These are phyloP conservation scores for Triticum monococcum DNA, from an alignment of 176 grass and related monocot species.

Conservation along the genomic window DNA sequence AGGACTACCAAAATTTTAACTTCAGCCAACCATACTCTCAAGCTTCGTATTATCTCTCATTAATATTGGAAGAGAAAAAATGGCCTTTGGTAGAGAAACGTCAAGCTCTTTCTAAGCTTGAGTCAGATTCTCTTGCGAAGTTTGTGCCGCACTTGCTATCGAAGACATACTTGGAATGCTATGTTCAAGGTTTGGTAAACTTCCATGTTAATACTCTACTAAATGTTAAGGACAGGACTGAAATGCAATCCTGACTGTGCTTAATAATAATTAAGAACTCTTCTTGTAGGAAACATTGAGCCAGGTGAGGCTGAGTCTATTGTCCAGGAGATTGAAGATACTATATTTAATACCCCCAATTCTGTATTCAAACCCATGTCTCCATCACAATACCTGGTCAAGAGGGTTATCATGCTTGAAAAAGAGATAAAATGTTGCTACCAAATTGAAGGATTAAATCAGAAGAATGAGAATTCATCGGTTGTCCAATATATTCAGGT, in stretches of 20 bases:
- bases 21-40: constrained; percentile 65
- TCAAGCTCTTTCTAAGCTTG: constrained; percentile 71
- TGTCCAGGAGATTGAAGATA: constrained; percentile 64
- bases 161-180: constrained; percentile 78
- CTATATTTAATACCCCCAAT: constrained; percentile 61
- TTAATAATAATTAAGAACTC: constrained; percentile 10
- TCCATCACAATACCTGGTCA: constrained; percentile 74
- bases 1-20: constrained; percentile 85
- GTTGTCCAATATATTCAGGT: constrained; percentile 96
- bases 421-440: constrained; percentile 68
- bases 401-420: constrained; percentile 75
- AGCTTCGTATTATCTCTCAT: constrained; percentile 67
- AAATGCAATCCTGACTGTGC: neutral
- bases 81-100: constrained; percentile 76
- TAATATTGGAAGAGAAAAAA: constrained; percentile 64
- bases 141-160: constrained; percentile 64
- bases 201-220: neutral
- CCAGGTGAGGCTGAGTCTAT: constrained; percentile 76
- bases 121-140: constrained; percentile 53
- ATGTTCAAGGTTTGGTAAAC: constrained; percentile 62
- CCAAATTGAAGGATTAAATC: constrained; percentile 72
- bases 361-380: constrained; percentile 66
- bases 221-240: neutral
- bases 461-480: constrained; percentile 84
- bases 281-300: constrained; percentile 75